Percentiles rank a stretch among this genome's conserved stretches.
phyloP scores from a whole-genome alignment of 371 early-diverging fungal species.

The Mortierella sp. region DNA sequence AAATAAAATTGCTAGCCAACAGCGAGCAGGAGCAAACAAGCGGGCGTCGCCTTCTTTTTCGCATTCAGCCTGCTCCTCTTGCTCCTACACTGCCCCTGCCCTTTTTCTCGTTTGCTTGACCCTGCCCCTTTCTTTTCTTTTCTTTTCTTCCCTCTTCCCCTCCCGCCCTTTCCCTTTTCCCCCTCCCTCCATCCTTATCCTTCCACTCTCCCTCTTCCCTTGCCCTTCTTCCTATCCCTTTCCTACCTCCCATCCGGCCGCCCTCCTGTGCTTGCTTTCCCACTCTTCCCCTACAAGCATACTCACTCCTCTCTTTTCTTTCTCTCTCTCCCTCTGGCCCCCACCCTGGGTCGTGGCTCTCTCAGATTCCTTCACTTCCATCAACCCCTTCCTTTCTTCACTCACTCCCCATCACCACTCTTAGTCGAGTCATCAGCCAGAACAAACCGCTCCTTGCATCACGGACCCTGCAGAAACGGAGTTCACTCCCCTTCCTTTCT shows the following conservation, averaged over 20 bases:
- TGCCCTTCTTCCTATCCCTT: background rate
- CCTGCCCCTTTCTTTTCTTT: background rate
- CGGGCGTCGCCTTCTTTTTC: background rate
- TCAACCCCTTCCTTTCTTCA: background rate
- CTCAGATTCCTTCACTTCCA: background rate
- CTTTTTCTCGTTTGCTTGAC: background rate
- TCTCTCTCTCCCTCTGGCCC: background rate
- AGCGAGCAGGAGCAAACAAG: too few species aligned
- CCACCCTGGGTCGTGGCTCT: constrained; percentile 14
- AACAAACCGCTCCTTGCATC: background rate
- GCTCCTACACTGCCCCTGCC: background rate
- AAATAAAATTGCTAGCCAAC: background rate
- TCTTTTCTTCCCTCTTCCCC: background rate
- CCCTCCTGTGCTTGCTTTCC: background rate
- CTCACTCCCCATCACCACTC: background rate
- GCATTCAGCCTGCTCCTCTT: background rate
- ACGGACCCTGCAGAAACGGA: constrained; percentile 6
- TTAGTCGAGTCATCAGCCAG: background rate
- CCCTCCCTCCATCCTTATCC: background rate
- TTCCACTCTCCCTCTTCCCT: background rate
- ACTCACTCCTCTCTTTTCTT: background rate
- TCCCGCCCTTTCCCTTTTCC: background rate
- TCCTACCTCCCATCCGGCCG: background rate
- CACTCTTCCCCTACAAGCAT: background rate
- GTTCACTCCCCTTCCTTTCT: background rate